These are phyloP conservation scores for Senna tora DNA, from an alignment of 306 rosid genomes.

Conservation along the genomic window DNA sequence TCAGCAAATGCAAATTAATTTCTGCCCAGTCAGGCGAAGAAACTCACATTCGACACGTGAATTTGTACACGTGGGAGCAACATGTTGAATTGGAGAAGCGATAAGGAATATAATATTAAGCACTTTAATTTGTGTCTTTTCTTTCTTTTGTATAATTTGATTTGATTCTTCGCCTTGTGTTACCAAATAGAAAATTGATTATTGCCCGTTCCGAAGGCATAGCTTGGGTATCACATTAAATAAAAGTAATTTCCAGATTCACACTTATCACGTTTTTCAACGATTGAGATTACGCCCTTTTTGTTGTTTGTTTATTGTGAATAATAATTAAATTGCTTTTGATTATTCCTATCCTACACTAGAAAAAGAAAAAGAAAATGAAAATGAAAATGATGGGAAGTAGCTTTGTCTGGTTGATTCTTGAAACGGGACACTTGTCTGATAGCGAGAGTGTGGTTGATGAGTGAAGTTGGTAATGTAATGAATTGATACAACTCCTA, in stretches of 20 bases:
- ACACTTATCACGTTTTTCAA: constrained; percentile 38
- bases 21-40: constrained; percentile 13
- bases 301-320: constrained; percentile 7
- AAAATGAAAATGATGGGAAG: constrained; percentile 27
- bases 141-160: constrained; percentile 18
- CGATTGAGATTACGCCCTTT: constrained; percentile 24
- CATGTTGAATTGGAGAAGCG: constrained; percentile 18
- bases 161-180: constrained; percentile 36
- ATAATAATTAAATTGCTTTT: constrained; percentile 18
- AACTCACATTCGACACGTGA: constrained; percentile 33
- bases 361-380: not conserved
- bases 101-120: not conserved
- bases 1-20: constrained; percentile 15
- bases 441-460: not conserved
- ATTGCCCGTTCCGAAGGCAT: constrained; percentile 45
- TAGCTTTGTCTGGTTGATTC: constrained; percentile 34
- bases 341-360: constrained; percentile 3
- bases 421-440: constrained; percentile 36
- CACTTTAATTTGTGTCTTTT: constrained; percentile 36
- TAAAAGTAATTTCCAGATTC: constrained; percentile 42
- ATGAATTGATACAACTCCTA: constrained; percentile 37
- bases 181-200: constrained; percentile 33
- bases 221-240: constrained; percentile 36
- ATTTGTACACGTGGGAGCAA: constrained; percentile 51
- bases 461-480: not conserved